Evolutionary conservation across 768 basidiomycete species (phyloP).

Genomic region (Lactarius hatsudake): DNA sequence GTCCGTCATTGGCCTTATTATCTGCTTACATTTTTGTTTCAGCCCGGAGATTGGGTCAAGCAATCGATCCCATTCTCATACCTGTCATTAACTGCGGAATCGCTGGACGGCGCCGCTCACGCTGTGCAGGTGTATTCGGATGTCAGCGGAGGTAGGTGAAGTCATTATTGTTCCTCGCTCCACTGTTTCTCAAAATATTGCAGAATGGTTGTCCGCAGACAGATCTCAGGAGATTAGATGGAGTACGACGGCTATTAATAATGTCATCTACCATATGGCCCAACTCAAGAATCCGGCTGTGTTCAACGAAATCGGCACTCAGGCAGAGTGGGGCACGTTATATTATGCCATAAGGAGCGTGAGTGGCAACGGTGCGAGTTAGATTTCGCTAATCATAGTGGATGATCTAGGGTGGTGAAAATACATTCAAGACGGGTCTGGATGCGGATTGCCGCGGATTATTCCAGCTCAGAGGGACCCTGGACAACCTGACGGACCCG

Average conservation of each 20-base stretch:
- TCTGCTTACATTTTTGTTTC: not conserved
- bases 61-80: constrained; percentile 44
- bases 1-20: not conserved
- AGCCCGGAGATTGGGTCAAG: constrained; percentile 38
- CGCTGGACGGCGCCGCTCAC: constrained; percentile 36
- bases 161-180: not conserved
- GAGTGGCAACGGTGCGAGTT: not conserved
- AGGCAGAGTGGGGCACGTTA: constrained; percentile 26
- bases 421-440: constrained; percentile 23
- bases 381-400: not conserved
- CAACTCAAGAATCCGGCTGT: constrained; percentile 5
- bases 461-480: constrained; percentile 25
- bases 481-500: constrained; percentile 20
- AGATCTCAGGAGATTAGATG: constrained; percentile 11
- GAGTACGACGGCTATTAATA: not conserved
- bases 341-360: constrained; percentile 27
- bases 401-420: constrained; percentile 8
- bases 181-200: not conserved
- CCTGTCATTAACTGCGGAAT: constrained; percentile 33
- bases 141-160: constrained; percentile 37
- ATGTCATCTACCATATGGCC: constrained; percentile 22
- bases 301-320: constrained; percentile 20
- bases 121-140: constrained; percentile 40
- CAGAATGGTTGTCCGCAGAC: constrained; percentile 31
- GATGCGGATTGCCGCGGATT: constrained; percentile 21